These are phyloP conservation scores for Daldinia bambusicola DNA, from an alignment of 495 filamentous ascomycete genomes.

Conservation along the genomic window DNA sequence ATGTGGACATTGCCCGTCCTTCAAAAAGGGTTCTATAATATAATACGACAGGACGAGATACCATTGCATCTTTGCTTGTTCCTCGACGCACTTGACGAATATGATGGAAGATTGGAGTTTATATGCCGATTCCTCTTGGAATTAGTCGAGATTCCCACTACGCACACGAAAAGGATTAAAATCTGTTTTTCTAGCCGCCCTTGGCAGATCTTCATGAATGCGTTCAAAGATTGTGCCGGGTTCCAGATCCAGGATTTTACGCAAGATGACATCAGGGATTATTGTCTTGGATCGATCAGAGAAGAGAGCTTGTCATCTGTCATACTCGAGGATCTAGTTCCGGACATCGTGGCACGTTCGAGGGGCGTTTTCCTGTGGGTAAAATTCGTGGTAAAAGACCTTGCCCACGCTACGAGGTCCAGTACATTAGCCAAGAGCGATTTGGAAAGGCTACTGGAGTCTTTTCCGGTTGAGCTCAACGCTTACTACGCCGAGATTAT, in stretches of 20 bases:
- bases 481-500: slow-evolving; percentile 28
- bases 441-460: slow-evolving; percentile 4
- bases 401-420: slow-evolving; percentile 7
- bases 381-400: slow-evolving; percentile 36
- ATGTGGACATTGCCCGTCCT: slow-evolving; percentile 12
- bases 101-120: slow-evolving; percentile 22
- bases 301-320: slow-evolving; percentile 12
- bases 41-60: slow-evolving; percentile 15
- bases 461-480: slow-evolving; percentile 30
- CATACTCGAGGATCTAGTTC: slow-evolving; percentile 17
- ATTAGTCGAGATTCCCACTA: slow-evolving; percentile 6
- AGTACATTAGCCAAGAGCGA: neutral
- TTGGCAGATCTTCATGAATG: slow-evolving; percentile 21
- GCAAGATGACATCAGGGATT: slow-evolving; percentile 33
- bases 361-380: slow-evolving; percentile 43
- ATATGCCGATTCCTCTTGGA: slow-evolving; percentile 27
- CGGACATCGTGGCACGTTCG: slow-evolving; percentile 21
- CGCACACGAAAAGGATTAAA: slow-evolving; percentile 13
- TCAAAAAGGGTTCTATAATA: slow-evolving; percentile 8
- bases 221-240: slow-evolving; percentile 8
- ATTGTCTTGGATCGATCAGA: slow-evolving; percentile 29
- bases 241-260: slow-evolving; percentile 39
- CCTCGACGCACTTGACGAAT: slow-evolving; percentile 39
- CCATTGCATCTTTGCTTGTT: slow-evolving; percentile 31
- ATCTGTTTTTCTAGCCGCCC: slow-evolving; percentile 38